Percentiles rank a stretch among this genome's conserved stretches.
Conservation (phyloP, 768 basidiomycete genomes). For the Naematelia aurantialba region DNA sequence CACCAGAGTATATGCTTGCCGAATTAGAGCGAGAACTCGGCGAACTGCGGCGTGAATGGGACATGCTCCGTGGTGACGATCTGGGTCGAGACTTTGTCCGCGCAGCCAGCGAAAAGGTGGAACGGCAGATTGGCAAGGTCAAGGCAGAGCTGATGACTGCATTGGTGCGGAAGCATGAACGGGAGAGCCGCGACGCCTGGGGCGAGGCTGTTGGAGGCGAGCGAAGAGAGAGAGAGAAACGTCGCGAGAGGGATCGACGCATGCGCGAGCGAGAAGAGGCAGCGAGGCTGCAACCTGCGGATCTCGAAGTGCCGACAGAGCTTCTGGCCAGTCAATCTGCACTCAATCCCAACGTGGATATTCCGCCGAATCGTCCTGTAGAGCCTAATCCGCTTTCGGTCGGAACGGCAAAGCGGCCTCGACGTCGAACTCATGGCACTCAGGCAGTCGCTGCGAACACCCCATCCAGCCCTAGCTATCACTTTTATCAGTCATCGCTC, state of each 20-base stretch:
- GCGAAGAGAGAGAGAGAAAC: slow-evolving; percentile 28
- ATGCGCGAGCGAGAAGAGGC: slow-evolving; percentile 24
- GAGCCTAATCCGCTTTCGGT: slow-evolving; percentile 33
- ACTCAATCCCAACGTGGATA: slow-evolving; percentile 13
- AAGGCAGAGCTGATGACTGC: slow-evolving; percentile 65
- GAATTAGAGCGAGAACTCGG: slow-evolving; percentile 71
- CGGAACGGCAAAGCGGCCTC: slow-evolving; percentile 16
- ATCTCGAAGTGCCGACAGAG: slow-evolving; percentile 24
- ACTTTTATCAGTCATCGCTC: slow-evolving; percentile 90
- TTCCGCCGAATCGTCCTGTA: slow-evolving; percentile 30
- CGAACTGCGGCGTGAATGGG: slow-evolving; percentile 68
- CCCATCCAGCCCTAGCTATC: slow-evolving; percentile 83
- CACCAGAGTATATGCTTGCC: slow-evolving; percentile 72
- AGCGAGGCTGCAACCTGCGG: slow-evolving; percentile 5
- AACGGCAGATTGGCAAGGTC: slow-evolving; percentile 75
- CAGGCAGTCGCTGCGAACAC: slow-evolving; percentile 60
- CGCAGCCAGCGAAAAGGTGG: slow-evolving; percentile 69
- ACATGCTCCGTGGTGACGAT: slow-evolving; percentile 65
- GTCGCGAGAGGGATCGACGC: slow-evolving; percentile 30
- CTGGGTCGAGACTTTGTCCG: slow-evolving; percentile 76
- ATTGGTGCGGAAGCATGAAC: slow-evolving; percentile 62
- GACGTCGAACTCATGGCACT: slow-evolving; percentile 9
- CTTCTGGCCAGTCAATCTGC: slow-evolving; percentile 22
- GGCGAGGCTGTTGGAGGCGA: slow-evolving; percentile 39
- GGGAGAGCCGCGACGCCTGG: slow-evolving; percentile 55